A percentile compares a stretch with the other conserved stretches of the same genome.
Conservation (phyloP, 352 stramenopile genomes). For the Phytophthora hibernalis region DNA sequence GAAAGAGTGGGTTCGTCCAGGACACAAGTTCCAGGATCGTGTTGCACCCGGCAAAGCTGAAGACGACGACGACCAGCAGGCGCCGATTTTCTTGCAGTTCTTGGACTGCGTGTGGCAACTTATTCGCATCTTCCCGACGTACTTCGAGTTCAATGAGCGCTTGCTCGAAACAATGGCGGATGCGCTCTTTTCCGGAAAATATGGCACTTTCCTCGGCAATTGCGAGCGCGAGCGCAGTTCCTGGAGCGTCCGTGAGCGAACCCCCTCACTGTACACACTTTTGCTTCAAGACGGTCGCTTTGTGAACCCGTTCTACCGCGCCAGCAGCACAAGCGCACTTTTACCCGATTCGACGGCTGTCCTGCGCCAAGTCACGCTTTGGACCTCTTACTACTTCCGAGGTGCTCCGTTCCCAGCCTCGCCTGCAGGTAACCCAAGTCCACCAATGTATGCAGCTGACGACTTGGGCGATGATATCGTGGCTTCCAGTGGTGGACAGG, state of each 20-base stretch:
- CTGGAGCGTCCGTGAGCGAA: conserved; percentile 61
- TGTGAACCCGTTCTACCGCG: conserved; percentile 78
- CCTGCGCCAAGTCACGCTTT: conserved; percentile 78
- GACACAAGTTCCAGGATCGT: conserved; percentile 92
- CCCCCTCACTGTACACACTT: conserved; percentile 74
- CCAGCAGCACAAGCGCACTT: conserved; percentile 52
- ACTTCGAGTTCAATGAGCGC: conserved; percentile 86
- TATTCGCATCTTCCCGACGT: conserved; percentile 75
- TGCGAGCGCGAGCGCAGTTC: conserved; percentile 76
- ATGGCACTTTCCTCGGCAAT: conserved; percentile 90
- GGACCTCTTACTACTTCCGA: conserved; percentile 85
- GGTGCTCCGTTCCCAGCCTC: conserved; percentile 52
- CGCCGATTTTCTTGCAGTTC: conserved; percentile 91
- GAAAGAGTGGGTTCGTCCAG: conserved; percentile 88
- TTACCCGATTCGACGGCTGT: conserved; percentile 63
- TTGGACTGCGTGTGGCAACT: conserved; percentile 91
- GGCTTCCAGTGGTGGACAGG: conserved; percentile 29
- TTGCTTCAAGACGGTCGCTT: conserved; percentile 61
- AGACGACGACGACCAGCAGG: conserved; percentile 78
- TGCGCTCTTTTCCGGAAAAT: conserved; percentile 74
- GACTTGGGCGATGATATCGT: conserved; percentile 24
- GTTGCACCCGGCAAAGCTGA: conserved; percentile 69
- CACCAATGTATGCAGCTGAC: conserved; percentile 50
- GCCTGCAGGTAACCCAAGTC: conserved; percentile 50
- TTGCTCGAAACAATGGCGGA: conserved; percentile 81